Percentiles rank a stretch among this genome's conserved stretches.
Evolutionary conservation across 176 grass and related monocot genomes (phyloP).

Genomic region (Oryza longistaminata): DNA sequence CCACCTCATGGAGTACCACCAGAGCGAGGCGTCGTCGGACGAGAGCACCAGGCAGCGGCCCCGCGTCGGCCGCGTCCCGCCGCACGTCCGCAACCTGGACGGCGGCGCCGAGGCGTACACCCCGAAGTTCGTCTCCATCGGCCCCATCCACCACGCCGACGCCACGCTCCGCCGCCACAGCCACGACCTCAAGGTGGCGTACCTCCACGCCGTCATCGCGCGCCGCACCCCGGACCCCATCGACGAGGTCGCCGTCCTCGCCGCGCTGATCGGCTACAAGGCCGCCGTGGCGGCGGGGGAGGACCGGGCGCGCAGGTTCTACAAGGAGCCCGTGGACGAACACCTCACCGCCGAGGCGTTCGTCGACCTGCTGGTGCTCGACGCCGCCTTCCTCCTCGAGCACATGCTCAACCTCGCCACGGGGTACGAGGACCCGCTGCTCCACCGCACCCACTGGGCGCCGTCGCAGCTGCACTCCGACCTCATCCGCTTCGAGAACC

Average conservation of each 20-base stretch:
- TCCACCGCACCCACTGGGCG: not conserved
- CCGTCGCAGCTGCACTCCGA: conserved; percentile 16
- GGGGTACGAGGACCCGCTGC: not conserved
- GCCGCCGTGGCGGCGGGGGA: not conserved
- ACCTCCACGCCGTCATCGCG: not conserved
- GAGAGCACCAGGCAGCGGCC: not conserved
- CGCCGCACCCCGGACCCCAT: not conserved
- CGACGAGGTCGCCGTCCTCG: not conserved
- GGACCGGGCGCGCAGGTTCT: not conserved
- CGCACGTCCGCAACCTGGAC: not conserved
- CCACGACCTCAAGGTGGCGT: not conserved
- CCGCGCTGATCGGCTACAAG: not conserved
- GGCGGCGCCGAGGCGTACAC: conserved; percentile 5
- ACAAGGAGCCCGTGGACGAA: not conserved
- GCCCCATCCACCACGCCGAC: not conserved
- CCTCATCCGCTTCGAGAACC: conserved; percentile 19
- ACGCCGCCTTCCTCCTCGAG: conserved; percentile 18
- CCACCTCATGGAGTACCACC: not conserved
- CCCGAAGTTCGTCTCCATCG: conserved; percentile 5
- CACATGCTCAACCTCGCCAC: conserved; percentile 22
- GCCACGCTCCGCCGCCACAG: not conserved
- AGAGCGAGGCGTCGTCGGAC: not conserved
- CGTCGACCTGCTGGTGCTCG: conserved; percentile 18
- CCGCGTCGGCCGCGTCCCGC: not conserved
- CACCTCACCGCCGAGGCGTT: not conserved